Conservation (phyloP, 2,329 filamentous ascomycete species). For the Cladophialophora psammophila region DNA sequence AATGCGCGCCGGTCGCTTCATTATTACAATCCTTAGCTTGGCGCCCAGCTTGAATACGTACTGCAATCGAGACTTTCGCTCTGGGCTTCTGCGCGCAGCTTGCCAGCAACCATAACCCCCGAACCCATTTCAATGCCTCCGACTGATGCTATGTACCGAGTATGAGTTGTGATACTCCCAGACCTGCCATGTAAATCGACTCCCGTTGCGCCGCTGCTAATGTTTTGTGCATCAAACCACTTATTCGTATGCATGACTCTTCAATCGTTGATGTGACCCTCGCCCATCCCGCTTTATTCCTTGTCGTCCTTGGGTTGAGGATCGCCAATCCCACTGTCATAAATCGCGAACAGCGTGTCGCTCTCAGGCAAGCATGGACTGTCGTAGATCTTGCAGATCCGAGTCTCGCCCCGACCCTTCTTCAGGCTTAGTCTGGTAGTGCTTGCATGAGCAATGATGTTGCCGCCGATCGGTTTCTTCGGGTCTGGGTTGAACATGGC, state of each 20-base stretch:
- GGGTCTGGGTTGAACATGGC: conserved; percentile 99
- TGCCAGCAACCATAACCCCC: background rate
- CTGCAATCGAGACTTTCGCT: background rate
- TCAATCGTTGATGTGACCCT: conserved; percentile 3
- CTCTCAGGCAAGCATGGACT: conserved; percentile 96
- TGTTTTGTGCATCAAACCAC: background rate
- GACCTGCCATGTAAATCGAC: background rate
- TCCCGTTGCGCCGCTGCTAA: conserved; percentile 3
- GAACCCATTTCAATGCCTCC: background rate
- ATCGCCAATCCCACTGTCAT: conserved; percentile 95
- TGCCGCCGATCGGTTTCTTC: conserved; percentile 98
- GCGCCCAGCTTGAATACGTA: background rate
- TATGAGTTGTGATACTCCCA: too few relatives aligned
- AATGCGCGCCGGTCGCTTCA: background rate
- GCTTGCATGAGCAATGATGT: conserved; percentile 97
- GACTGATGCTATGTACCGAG: background rate
- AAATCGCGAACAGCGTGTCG: conserved; percentile 95
- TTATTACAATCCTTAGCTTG: background rate
- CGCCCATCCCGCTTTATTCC: conserved; percentile 54
- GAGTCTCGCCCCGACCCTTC: conserved; percentile 92
- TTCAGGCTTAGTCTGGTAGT: conserved; percentile 94
- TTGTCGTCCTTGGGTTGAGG: conserved; percentile 97
- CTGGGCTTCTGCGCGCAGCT: background rate
- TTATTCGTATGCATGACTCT: background rate
- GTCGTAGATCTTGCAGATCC: conserved; percentile 99